Evolutionary conservation across 768 basidiomycete species (phyloP).

Genomic region (Chalciporus pseudorubinellus): DNA sequence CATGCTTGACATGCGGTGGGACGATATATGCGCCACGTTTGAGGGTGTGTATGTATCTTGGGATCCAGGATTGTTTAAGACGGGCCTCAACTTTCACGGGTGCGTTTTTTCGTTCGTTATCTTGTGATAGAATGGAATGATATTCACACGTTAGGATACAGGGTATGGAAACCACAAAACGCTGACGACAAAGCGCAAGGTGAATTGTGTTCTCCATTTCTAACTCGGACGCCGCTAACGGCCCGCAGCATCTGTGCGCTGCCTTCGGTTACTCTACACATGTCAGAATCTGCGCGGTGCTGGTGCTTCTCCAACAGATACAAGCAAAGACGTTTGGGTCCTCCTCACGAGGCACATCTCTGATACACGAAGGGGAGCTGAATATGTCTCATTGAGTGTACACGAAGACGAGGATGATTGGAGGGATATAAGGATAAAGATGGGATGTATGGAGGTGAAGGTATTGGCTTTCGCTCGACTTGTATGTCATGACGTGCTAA

Average conservation of each 20-base stretch:
- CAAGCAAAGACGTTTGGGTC: conserved; percentile 65
- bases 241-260: conserved; percentile 37
- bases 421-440: conserved; percentile 24
- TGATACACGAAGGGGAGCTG: conserved; percentile 54
- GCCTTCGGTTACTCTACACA: conserved; percentile 41
- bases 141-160: conserved; percentile 12
- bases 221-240: neutral
- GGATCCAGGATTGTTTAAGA: conserved; percentile 65
- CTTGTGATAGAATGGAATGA: neutral
- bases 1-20: conserved; percentile 68
- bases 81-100: conserved; percentile 63
- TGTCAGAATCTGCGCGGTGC: neutral
- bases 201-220: conserved; percentile 26
- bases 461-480: conserved; percentile 21
- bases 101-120: conserved; percentile 30
- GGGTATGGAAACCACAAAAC: conserved; percentile 48
- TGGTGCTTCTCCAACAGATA: conserved; percentile 1
- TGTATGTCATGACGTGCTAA: neutral
- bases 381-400: conserved; percentile 63
- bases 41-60: conserved; percentile 85
- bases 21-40: conserved; percentile 68
- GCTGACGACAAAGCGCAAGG: conserved; percentile 27
- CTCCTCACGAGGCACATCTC: conserved; percentile 75
- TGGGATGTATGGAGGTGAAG: conserved; percentile 36
- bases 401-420: conserved; percentile 42